Conservation (phyloP, 495 filamentous ascomycete species). For the Xylaria venustula region DNA sequence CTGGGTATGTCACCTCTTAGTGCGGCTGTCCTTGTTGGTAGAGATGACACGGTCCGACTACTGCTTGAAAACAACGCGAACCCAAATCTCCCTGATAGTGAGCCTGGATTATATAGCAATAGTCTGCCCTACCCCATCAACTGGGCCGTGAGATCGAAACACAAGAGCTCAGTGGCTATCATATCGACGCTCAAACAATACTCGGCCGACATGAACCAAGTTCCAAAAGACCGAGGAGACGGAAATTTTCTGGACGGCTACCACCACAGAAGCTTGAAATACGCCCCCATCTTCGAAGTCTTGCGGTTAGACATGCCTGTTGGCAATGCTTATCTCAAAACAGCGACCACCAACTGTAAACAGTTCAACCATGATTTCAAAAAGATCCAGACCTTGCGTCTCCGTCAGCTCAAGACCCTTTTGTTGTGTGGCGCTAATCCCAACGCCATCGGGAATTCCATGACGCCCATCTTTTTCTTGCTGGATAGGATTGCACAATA, state of each 20-base stretch:
- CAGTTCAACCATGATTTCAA: not conserved
- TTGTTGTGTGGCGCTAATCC: not conserved
- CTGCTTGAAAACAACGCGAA: constrained; percentile 9
- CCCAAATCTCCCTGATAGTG: not conserved
- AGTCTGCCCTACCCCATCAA: constrained; percentile 2
- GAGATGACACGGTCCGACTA: not conserved
- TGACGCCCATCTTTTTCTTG: constrained; percentile 2
- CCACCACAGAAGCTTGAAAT: not conserved
- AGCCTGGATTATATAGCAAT: not conserved
- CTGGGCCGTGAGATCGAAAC: not conserved
- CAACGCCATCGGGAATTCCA: not conserved
- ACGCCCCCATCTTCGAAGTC: not conserved
- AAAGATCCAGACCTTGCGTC: not conserved
- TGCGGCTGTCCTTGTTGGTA: not conserved
- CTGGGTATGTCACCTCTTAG: not conserved
- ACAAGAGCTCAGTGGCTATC: not conserved
- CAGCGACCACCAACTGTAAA: not conserved
- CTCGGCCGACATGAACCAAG: not conserved
- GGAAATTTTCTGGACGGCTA: not conserved
- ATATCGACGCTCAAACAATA: not conserved
- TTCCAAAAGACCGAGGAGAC: not conserved
- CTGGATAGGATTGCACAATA: not conserved
- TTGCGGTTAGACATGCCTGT: not conserved
- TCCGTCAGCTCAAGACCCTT: not conserved
- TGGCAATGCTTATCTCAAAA: not conserved